phyloP scores from a whole-genome alignment of 2,329 filamentous ascomycete genomes.

The Aulographum hederae region DNA sequence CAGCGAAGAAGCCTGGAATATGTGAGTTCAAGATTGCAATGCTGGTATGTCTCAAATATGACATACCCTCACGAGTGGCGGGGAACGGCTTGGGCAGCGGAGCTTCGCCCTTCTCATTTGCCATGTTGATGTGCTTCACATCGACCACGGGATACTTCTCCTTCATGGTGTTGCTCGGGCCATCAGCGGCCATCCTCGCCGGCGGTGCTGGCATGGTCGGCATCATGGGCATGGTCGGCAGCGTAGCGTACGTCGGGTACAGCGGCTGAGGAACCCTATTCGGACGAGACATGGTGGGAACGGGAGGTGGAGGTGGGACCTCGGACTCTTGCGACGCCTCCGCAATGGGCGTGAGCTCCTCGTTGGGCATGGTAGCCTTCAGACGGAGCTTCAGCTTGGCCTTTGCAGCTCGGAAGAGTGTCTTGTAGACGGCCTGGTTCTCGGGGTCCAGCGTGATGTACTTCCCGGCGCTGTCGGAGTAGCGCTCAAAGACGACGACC shows the following conservation, averaged over 20 bases:
- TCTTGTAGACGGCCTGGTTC: slow-evolving; percentile 81
- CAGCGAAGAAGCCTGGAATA: slow-evolving; percentile 15
- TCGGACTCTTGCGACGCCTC: no score
- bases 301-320: neutral
- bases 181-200: no score
- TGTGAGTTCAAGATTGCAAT: slow-evolving; percentile 4
- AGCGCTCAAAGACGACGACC: slow-evolving; percentile 64
- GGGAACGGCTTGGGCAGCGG: neutral
- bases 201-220: neutral
- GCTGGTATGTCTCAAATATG: neutral
- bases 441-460: slow-evolving; percentile 64
- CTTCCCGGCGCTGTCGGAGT: slow-evolving; percentile 74
- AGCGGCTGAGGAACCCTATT: no score
- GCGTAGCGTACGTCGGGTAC: neutral
- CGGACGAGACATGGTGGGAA: no score
- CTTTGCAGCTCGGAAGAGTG: slow-evolving; percentile 89
- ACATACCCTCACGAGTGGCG: neutral
- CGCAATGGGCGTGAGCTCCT: slow-evolving; percentile 23
- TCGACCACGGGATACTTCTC: neutral
- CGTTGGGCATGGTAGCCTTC: slow-evolving; percentile 43
- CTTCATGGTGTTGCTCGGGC: no score
- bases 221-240: neutral
- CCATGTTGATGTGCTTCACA: no score
- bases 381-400: slow-evolving; percentile 95
- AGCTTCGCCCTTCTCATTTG: neutral